Evolutionary conservation across 176 grass and related monocot species (phyloP).

Genomic region (Ensete ventricosum): DNA sequence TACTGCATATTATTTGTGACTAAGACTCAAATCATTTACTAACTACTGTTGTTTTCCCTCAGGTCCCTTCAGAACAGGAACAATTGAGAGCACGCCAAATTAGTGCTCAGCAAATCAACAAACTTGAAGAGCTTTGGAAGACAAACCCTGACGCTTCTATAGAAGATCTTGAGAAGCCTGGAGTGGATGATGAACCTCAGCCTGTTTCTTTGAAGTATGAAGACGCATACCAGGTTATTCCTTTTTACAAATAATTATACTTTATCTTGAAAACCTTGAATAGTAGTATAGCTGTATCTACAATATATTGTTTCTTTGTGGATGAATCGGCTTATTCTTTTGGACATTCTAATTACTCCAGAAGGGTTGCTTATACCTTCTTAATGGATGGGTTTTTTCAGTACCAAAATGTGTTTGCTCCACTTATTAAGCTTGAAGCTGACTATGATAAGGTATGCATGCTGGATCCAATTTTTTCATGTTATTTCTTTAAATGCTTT

Average conservation of each 20-base stretch:
- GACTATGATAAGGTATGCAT: slow-evolving; percentile 93
- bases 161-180: slow-evolving; percentile 98
- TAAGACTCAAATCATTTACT: slow-evolving; percentile 5
- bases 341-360: not conserved
- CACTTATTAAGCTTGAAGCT: slow-evolving; percentile 96
- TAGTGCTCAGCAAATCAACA: slow-evolving; percentile 99
- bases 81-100: slow-evolving; percentile 92
- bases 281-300: no score
- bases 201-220: slow-evolving; percentile 84
- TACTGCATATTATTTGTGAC: not conserved
- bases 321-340: no score
- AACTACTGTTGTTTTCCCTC: slow-evolving; percentile 17
- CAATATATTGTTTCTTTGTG: no score
- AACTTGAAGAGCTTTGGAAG: slow-evolving; percentile 98
- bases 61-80: slow-evolving; percentile 97
- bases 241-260: not conserved
- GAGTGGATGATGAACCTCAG: slow-evolving; percentile 95
- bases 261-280: no score
- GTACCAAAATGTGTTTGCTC: slow-evolving; percentile 99
- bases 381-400: slow-evolving; percentile 15
- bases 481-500: not conserved
- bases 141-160: slow-evolving; percentile 91
- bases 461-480: slow-evolving; percentile 7
- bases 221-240: slow-evolving; percentile 93
- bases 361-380: not conserved